phyloP scores from a whole-genome alignment of 192 early-diverging fungal genomes.

The Lobosporangium transversale region DNA sequence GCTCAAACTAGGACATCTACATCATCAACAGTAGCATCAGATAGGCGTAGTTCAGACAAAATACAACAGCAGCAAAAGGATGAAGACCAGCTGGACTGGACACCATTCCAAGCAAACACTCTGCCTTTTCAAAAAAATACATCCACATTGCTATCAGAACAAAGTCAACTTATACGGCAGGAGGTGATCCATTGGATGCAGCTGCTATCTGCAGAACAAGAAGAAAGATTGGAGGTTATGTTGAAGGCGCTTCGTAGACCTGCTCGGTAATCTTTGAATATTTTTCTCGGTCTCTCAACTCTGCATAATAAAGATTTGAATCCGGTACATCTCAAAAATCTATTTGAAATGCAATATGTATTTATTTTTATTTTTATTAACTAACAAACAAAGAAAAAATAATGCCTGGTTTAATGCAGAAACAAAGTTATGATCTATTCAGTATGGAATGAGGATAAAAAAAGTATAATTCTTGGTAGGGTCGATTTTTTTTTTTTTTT shows the following conservation, averaged over 20 bases:
- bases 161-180: conserved; percentile 10
- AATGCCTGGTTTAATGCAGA: too few relatives aligned
- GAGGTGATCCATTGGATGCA: conserved; percentile 32
- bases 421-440: too few relatives aligned
- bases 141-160: not conserved
- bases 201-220: conserved; percentile 36
- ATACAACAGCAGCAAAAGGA: not conserved
- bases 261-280: not conserved
- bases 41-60: not conserved
- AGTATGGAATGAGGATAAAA: too few relatives aligned
- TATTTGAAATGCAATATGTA: conserved; percentile 1
- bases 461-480: too few relatives aligned
- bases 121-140: not conserved
- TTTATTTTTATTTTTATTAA: conserved; percentile 5
- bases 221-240: conserved; percentile 19
- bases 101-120: conserved; percentile 29
- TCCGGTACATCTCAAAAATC: too few relatives aligned
- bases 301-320: too few relatives aligned
- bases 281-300: too few relatives aligned
- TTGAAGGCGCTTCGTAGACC: conserved; percentile 12
- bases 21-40: not conserved
- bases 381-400: too few relatives aligned
- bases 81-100: conserved; percentile 15
- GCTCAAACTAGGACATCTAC: not conserved
- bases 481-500: not conserved